Percentiles rank a stretch among this genome's conserved stretches.
These are phyloP conservation scores for Metschnikowia matae DNA, from an alignment of 805 yeast species.

Conservation along the genomic window DNA sequence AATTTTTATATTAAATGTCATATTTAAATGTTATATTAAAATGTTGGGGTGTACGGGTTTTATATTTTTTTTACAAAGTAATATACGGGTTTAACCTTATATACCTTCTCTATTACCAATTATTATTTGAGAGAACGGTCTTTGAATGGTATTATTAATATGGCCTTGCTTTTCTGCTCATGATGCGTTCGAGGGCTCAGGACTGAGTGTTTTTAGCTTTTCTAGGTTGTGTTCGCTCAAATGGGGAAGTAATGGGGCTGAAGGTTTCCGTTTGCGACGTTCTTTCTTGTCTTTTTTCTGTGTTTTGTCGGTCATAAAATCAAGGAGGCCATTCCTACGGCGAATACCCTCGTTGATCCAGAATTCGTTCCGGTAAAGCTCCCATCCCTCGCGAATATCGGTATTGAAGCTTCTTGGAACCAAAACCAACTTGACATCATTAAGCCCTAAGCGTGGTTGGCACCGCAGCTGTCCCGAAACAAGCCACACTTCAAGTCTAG, in stretches of 20 bases:
- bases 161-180: slow-evolving; percentile 21
- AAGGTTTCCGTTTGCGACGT: slow-evolving; percentile 23
- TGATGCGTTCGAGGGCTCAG: slow-evolving; percentile 3
- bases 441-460: slow-evolving; percentile 63
- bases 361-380: slow-evolving; percentile 84
- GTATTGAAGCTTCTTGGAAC: slow-evolving; percentile 79
- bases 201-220: neutral
- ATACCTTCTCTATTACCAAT: too few species aligned
- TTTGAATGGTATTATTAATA: neutral
- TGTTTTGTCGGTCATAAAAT: slow-evolving; percentile 20
- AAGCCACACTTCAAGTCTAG: slow-evolving; percentile 36
- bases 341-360: slow-evolving; percentile 83
- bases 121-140: neutral
- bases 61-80: too few species aligned
- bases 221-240: slow-evolving; percentile 11
- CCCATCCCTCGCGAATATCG: slow-evolving; percentile 92
- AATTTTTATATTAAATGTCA: too few species aligned
- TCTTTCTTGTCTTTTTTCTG: slow-evolving; percentile 37
- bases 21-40: too few species aligned
- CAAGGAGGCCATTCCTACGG: slow-evolving; percentile 39
- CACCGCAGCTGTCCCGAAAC: slow-evolving; percentile 41
- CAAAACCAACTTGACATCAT: slow-evolving; percentile 74
- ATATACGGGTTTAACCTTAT: neutral
- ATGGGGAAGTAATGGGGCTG: slow-evolving; percentile 8
- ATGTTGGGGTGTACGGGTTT: neutral